Evolutionary conservation across 495 filamentous ascomycete genomes (phyloP).

Genomic region (Penicillium bovifimosum): DNA sequence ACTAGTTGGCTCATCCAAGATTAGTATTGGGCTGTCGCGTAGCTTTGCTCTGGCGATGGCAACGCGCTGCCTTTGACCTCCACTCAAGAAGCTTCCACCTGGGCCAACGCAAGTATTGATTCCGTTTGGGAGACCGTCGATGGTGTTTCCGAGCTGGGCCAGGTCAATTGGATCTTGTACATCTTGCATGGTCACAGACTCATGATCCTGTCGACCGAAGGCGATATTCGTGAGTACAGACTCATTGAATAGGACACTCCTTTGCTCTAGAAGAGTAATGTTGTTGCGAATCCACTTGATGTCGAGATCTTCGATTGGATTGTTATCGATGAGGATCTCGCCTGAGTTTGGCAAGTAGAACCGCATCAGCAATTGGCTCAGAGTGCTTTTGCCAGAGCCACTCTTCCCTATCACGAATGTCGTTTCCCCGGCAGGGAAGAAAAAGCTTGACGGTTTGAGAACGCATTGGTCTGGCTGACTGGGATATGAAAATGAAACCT

Average conservation of each 20-base stretch:
- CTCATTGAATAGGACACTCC: conserved; percentile 78
- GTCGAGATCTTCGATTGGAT: conserved; percentile 56
- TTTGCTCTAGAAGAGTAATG: conserved; percentile 78
- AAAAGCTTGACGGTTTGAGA: conserved; percentile 55
- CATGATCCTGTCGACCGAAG: conserved; percentile 55
- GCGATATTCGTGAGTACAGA: conserved; percentile 76
- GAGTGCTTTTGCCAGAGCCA: conserved; percentile 89
- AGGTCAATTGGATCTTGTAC: conserved; percentile 52
- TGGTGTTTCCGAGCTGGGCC: conserved; percentile 65
- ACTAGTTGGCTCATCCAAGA: conserved; percentile 81
- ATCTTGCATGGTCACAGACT: conserved; percentile 45
- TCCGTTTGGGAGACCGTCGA: conserved; percentile 66
- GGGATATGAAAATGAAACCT: conserved; percentile 81
- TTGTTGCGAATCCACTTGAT: conserved; percentile 71
- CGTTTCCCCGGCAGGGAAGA: conserved; percentile 65
- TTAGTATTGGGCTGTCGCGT: conserved; percentile 71
- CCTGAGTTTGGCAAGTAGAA: conserved; percentile 68
- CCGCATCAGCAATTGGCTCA: conserved; percentile 71
- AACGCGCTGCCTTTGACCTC: conserved; percentile 75
- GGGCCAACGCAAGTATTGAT: conserved; percentile 67
- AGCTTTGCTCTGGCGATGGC: conserved; percentile 75
- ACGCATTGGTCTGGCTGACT: conserved; percentile 59
- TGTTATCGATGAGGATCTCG: conserved; percentile 63
- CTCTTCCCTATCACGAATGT: conserved; percentile 83
- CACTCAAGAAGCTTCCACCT: conserved; percentile 68